phyloP scores from a whole-genome alignment of 345 rosid species.

The Excoecaria agallocha region DNA sequence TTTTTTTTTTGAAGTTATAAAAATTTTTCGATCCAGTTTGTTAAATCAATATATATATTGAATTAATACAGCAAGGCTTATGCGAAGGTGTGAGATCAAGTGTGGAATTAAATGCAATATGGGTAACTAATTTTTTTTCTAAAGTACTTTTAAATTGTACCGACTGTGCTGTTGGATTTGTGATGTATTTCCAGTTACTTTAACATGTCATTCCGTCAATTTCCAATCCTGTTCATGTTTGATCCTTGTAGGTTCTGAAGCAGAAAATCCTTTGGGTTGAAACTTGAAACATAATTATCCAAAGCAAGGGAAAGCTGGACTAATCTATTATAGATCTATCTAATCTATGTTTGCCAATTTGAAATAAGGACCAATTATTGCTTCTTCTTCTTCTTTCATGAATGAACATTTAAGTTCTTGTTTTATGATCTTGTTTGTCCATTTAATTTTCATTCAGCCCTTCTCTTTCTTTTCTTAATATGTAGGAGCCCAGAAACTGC shows the following conservation, averaged over 20 bases:
- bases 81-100: slow-evolving; percentile 16
- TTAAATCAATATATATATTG: not conserved
- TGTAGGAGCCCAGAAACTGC: too few relatives aligned
- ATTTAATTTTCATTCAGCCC: too few relatives aligned
- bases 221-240: not conserved
- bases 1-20: not conserved
- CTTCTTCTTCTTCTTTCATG: too few relatives aligned
- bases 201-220: not conserved
- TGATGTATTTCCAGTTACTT: too few relatives aligned
- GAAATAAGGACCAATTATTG: not conserved
- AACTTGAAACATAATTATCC: not conserved
- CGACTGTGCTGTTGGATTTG: too few relatives aligned
- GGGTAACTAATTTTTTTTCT: not conserved
- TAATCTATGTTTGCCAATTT: not conserved
- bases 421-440: too few relatives aligned
- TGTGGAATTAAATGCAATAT: slow-evolving; percentile 11
- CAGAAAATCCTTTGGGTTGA: not conserved
- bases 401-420: too few relatives aligned
- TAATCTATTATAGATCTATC: not conserved
- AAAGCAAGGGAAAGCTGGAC: not conserved
- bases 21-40: not conserved
- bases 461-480: too few relatives aligned
- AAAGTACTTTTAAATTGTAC: not conserved
- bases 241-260: not conserved
- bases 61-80: slow-evolving; percentile 4